Evolutionary conservation across 2,329 filamentous ascomycete species (phyloP), one percentile per base, ranked within the genome.

Genomic region (Trichoderma koningiopsis): DNA sequence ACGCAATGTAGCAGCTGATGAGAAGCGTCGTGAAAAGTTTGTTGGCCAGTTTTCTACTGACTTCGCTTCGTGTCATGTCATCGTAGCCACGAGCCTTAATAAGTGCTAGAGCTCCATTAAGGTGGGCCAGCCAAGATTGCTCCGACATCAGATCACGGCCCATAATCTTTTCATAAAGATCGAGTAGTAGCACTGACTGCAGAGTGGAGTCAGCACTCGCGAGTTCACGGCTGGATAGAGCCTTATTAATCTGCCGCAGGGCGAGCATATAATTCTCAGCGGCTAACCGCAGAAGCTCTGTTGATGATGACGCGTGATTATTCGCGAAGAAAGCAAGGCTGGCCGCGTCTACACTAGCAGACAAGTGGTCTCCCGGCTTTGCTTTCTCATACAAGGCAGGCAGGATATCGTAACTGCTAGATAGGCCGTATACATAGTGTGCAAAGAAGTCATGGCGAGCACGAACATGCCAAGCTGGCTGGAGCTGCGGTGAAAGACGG

Each of bases 81-180:
- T 62, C 35, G 19, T 68, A 35, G 0, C 72, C 72, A 16, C 72
- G 71, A 14, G 70, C 58, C 7, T 69, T 60, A 4, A 74, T 66
- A 6, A 75, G 19, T 33, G 61, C 61, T 1, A 75, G 43, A 31
- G 72, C 75, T 0, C 74, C 75, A 5, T 70, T 68, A 6, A 74
- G 67, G 16, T 76, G 75, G 43, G 71, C 75, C 65, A 70, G 60
- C 72, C 73, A 74, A 2, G 73, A 63, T 2, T 62, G 40, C 1
- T 65, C 56, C 1, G 57, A 47, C 3, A 27, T n/a, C 3, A 53
- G 69, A 5, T 72, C 63, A 8, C 72, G 72, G 6, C 70, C 68
- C 31, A 72, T 71, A 53, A 76, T 73, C 68, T 76, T 76, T 70
- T 76, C 75, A 55, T 74, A 76, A 40, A 75, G 71, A 47, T 76